A percentile compares a stretch with the other conserved stretches of the same genome.
Conservation (phyloP, 2,329 filamentous ascomycete species). For the Pestalotiopsis sp. region DNA sequence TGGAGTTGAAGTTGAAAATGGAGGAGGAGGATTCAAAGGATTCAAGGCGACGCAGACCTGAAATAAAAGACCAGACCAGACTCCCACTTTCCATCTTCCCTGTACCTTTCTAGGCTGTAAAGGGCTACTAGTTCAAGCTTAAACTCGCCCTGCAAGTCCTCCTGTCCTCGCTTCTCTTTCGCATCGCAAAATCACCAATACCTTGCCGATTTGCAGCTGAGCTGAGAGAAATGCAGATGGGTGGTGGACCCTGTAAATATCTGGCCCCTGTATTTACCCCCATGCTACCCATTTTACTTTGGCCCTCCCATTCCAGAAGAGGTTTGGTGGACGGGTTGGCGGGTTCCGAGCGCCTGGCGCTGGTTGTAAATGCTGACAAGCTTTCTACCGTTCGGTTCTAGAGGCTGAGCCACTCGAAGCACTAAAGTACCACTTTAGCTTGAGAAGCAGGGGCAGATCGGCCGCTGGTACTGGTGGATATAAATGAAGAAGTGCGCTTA, state of each 20-base stretch:
- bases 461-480: background rate
- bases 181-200: background rate
- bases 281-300: background rate
- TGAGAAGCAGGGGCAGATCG: background rate
- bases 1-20: background rate
- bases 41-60: background rate
- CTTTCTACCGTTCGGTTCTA: background rate
- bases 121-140: background rate
- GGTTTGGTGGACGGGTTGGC: background rate
- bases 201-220: background rate
- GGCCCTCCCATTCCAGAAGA: background rate
- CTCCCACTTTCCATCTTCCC: background rate
- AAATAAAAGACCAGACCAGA: background rate
- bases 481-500: no score
- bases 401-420: background rate
- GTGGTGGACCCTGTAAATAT: background rate
- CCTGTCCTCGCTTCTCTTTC: background rate
- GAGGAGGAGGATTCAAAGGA: background rate
- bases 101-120: background rate
- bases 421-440: conserved; percentile 4
- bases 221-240: background rate
- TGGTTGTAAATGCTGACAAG: background rate
- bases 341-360: background rate
- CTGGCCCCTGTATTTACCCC: background rate
- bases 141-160: background rate